Percentiles rank a stretch among this genome's conserved stretches.
phyloP scores from a whole-genome alignment of 306 rosid genomes.

The Luffa acutangula region DNA sequence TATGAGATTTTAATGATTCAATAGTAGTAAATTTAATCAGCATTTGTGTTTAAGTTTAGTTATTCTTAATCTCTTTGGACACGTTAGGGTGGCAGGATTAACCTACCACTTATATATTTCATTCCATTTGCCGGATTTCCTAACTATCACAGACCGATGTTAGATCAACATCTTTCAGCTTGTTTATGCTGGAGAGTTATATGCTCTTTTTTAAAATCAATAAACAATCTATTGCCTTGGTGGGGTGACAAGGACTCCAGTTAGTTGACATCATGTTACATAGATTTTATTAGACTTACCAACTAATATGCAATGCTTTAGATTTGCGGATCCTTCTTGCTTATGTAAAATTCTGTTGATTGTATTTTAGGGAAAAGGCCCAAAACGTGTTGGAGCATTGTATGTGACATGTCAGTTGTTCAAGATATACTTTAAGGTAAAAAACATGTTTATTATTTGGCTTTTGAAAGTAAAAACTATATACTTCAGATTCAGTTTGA shows the following conservation, averaged over 20 bases:
- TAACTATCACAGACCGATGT: neutral
- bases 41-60: neutral
- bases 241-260: neutral
- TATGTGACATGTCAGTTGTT: conserved; percentile 91
- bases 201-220: neutral
- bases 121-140: neutral
- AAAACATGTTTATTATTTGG: neutral
- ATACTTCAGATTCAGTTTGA: neutral
- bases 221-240: neutral
- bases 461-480: neutral
- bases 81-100: neutral
- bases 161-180: neutral
- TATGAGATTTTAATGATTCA: neutral
- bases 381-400: conserved; percentile 91
- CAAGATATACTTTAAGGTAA: conserved; percentile 88
- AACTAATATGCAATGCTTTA: neutral
- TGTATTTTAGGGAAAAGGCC: conserved; percentile 73
- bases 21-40: neutral
- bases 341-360: neutral
- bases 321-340: neutral
- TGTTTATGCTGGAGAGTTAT: neutral
- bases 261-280: neutral
- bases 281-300: neutral
- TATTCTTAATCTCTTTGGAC: neutral
- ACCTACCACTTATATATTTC: neutral